Percentiles rank a stretch among this genome's conserved stretches.
phyloP scores from a whole-genome alignment of 257 asterid species.

The Cordia subcordata region DNA sequence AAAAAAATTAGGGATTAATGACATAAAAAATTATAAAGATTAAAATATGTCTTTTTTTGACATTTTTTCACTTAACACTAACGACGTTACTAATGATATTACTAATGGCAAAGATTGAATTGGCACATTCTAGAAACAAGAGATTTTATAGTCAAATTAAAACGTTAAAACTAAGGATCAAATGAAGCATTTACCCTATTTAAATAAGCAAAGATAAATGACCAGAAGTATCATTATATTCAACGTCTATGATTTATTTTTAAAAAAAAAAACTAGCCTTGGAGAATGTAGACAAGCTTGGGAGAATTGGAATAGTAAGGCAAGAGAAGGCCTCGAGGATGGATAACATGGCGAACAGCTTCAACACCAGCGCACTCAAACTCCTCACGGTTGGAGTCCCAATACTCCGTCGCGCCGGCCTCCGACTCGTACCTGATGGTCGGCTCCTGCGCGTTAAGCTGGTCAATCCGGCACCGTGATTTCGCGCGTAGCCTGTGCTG shows the following conservation, averaged over 20 bases:
- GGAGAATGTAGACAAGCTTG: constrained; percentile 41
- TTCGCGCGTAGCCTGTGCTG: constrained; percentile 42
- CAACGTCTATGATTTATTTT: not conserved
- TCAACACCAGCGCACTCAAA: constrained; percentile 58
- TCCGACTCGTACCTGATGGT: constrained; percentile 31
- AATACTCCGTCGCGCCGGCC: constrained; percentile 52
- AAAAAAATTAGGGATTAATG: no score
- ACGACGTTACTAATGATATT: no score
- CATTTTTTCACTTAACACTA: no score
- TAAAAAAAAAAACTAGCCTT: constrained; percentile 24
- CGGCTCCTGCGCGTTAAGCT: constrained; percentile 48
- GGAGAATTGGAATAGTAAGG: constrained; percentile 59
- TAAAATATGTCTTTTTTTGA: no score
- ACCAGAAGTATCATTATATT: no score
- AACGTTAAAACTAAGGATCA: no score
- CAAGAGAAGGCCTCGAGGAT: constrained; percentile 41
- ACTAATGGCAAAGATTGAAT: no score
- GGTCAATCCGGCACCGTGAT: constrained; percentile 43
- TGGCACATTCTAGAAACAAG: no score
- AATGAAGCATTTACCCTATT: no score
- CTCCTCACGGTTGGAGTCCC: constrained; percentile 44
- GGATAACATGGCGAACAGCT: constrained; percentile 31
- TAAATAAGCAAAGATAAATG: no score
- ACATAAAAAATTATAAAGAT: no score
- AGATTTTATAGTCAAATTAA: no score